Evolutionary conservation across 345 rosid genomes (phyloP), one percentile per base, ranked within the genome.

Genomic region (Gossypium longicalyx): DNA sequence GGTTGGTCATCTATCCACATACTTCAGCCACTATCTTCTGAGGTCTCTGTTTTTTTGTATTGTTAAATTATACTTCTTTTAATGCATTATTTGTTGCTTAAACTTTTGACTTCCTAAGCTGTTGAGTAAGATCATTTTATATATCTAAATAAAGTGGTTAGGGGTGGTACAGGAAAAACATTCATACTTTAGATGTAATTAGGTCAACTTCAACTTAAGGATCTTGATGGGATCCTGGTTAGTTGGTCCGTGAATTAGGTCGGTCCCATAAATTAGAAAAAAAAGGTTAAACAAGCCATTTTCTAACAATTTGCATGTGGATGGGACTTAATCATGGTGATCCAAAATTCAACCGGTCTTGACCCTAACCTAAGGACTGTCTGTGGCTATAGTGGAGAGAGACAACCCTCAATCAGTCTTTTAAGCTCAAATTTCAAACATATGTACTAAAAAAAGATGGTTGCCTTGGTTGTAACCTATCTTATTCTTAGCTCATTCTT

Each of bases 161-260:
- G 73, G 73, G 48, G 1, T 67, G 41, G 61, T 9, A 70, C 27
- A 29, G 23, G 29, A n/a, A 29, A 49, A 23, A 67, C 25, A 17
- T 16, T 19, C 22, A 12, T 49, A 57, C 52, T 58, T 6, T n/a
- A 67, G 57, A 19, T 58, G 59, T 74, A 34, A 34, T 34, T 34
- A 12, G 62, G 51, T 73, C 29, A 74, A 76, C 78, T 80, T 44
- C 73, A 23, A 25, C 23, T 9, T 44, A 12, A 16, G 12, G 27
- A 12, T 47, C 16, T 80, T 43, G 79, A 64, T 16, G 8, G 45
- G 78, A 76, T 77, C 79, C 61, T 56, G 68, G 86, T 82, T 88
- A 81, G 90, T 81, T 88, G 79, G 86, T 79, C 88, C 41, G 79
- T 76, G 78, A 77, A 38, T 45, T 58, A 43, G 71, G 78, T 84